A percentile compares a stretch with the other conserved stretches of the same genome.
phyloP scores from a whole-genome alignment of 257 asterid species.

The Solanum lycopersicoides region DNA sequence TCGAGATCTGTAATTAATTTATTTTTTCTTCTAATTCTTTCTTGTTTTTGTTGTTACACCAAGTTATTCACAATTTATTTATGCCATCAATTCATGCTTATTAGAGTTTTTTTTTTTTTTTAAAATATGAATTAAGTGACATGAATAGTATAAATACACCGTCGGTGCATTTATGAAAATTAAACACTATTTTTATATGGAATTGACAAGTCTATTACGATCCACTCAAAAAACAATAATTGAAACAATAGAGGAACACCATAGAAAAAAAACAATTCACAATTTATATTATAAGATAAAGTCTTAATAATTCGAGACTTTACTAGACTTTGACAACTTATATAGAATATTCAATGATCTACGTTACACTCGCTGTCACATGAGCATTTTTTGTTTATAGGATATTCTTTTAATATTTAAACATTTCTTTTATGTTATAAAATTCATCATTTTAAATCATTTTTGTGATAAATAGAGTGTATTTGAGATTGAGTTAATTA shows the following conservation, averaged over 20 bases:
- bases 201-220: background rate
- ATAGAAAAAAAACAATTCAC: background rate
- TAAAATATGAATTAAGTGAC: background rate
- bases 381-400: background rate
- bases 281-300: background rate
- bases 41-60: background rate
- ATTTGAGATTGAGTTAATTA: background rate
- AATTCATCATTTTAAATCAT: background rate
- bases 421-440: background rate
- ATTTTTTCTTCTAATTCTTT: no score
- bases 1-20: no score
- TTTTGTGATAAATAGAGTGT: no score
- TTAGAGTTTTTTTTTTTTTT: background rate
- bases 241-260: background rate
- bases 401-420: no score
- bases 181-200: background rate
- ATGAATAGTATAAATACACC: background rate
- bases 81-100: background rate
- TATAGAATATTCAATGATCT: background rate
- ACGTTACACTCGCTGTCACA: background rate
- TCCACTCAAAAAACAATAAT: background rate
- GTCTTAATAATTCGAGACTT: background rate
- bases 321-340: background rate
- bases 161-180: no score
- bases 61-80: background rate